phyloP scores from a whole-genome alignment of 2,329 filamentous ascomycete genomes.

The Beauveria asiatica region DNA sequence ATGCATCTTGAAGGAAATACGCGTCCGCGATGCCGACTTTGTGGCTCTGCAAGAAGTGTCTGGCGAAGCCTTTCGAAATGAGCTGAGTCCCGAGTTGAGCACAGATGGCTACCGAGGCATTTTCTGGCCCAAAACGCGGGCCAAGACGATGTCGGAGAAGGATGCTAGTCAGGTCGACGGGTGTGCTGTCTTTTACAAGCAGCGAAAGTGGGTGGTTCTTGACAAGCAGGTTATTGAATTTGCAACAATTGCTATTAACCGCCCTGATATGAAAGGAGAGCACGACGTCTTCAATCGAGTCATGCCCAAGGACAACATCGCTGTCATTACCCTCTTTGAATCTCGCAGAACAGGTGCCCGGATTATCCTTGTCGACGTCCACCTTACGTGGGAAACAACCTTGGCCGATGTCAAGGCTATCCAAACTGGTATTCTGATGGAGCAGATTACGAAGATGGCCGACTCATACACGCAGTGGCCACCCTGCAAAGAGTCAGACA shows the following conservation, averaged over 20 bases:
- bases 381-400: constrained; percentile 89
- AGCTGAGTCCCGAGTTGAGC: constrained; percentile 78
- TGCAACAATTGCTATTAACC: constrained; percentile 81
- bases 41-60: constrained; percentile 92
- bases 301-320: constrained; percentile 98
- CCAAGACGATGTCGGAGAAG: constrained; percentile 84
- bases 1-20: constrained; percentile 75
- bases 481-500: constrained; percentile 61
- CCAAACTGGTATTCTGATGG: constrained; percentile 91
- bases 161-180: constrained; percentile 88
- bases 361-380: constrained; percentile 86
- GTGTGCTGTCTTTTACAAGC: constrained; percentile 94
- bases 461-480: constrained; percentile 78
- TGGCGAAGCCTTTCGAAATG: constrained; percentile 83
- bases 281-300: constrained; percentile 97
- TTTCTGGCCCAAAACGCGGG: constrained; percentile 83
- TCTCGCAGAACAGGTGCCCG: constrained; percentile 84
- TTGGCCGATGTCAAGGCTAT: constrained; percentile 93
- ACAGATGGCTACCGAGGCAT: constrained; percentile 88
- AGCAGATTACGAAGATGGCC: constrained; percentile 76
- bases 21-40: constrained; percentile 74
- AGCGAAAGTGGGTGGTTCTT: constrained; percentile 84
- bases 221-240: constrained; percentile 95
- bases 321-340: constrained; percentile 84
- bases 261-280: constrained; percentile 93